These are phyloP conservation scores for Lignosus rhinocerotis DNA, from an alignment of 1,284 basidiomycete genomes.

Conservation along the genomic window DNA sequence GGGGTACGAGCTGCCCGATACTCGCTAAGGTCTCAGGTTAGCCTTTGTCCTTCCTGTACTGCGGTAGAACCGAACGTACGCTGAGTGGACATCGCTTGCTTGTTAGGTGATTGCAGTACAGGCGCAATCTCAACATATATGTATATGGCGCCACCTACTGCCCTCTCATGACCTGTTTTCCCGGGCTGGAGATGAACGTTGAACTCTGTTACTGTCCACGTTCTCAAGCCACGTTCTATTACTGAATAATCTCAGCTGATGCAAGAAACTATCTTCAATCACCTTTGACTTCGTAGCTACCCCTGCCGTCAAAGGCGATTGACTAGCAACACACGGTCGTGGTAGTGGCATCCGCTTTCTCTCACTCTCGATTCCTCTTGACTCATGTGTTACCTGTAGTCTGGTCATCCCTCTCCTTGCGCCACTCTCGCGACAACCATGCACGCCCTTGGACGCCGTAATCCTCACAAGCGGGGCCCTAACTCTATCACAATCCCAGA, in stretches of 20 bases:
- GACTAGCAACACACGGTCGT: background rate
- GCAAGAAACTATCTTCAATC: background rate
- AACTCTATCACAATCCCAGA: background rate
- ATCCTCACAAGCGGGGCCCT: background rate
- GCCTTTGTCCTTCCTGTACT: background rate
- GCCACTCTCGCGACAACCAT: slow-evolving; percentile 1
- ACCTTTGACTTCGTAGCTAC: background rate
- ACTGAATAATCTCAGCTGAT: no score
- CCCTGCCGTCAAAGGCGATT: background rate
- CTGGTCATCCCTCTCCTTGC: background rate
- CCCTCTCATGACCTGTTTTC: background rate
- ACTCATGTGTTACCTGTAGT: background rate
- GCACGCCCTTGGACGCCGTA: background rate
- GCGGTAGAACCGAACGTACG: background rate
- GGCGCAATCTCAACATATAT: background rate
- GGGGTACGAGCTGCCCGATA: slow-evolving; percentile 40
- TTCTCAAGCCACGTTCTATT: background rate
- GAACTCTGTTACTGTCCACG: background rate
- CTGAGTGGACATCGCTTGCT: slow-evolving; percentile 12
- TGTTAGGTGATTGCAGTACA: background rate
- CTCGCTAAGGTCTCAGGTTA: slow-evolving; percentile 5
- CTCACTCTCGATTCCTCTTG: background rate
- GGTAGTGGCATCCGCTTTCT: background rate
- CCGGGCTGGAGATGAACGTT: background rate
- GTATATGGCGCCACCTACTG: background rate